Conservation (phyloP, 306 rosid genomes). For the Quercus glauca region DNA sequence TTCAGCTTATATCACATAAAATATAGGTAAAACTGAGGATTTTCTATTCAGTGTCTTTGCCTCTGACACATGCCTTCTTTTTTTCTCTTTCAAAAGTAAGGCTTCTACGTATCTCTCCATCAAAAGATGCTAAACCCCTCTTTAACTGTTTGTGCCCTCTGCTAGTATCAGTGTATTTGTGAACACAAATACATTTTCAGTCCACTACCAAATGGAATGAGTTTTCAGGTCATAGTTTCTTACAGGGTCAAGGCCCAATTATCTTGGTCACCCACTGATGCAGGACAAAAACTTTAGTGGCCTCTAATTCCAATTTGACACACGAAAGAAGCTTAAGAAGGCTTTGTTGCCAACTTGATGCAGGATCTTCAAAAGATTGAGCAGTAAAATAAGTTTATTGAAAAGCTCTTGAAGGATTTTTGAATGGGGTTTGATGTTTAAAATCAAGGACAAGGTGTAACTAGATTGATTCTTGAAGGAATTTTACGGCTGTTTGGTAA, state of each 20-base stretch:
- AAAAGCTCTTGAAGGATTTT: not conserved
- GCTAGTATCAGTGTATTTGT: not conserved
- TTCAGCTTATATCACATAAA: not conserved
- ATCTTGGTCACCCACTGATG: not conserved
- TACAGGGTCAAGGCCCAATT: not conserved
- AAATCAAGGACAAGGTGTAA: not conserved
- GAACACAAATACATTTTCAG: not conserved
- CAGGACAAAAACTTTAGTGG: too few relatives aligned
- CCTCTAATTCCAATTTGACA: too few relatives aligned
- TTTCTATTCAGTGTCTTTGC: not conserved
- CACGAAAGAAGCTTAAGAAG: too few relatives aligned
- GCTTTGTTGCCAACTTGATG: not conserved
- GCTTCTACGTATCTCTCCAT: not conserved
- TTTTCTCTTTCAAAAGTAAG: not conserved
- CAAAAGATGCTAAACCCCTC: not conserved
- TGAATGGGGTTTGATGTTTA: not conserved
- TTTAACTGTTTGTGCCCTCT: not conserved
- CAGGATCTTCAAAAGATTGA: not conserved
- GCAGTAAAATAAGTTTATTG: not conserved
- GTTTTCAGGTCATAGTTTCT: not conserved
- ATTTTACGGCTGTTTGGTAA: not conserved
- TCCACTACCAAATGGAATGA: not conserved
- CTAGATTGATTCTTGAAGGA: not conserved
- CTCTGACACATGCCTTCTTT: not conserved
- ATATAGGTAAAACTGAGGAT: not conserved